Base-by-base conservation (phyloP, 352 stramenopile species). In the Elongisporangium anandrum region DNA sequence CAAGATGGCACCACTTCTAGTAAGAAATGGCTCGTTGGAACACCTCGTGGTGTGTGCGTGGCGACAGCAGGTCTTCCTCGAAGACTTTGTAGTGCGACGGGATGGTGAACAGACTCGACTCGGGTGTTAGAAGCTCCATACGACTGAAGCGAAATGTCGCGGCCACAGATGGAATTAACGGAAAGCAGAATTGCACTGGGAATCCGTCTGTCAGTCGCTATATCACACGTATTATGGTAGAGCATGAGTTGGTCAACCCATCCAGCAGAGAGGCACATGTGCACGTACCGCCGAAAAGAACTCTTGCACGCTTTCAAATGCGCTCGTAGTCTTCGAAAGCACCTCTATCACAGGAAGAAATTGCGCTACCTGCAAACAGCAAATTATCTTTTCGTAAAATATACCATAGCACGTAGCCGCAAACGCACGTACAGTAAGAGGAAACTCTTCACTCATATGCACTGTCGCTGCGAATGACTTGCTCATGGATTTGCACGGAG, bases 331-430 rank as follows among this genome's bases (percentile, higher is more conserved):
- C 61, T 85, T 88, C 17, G 80, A 86, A 0, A 88, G 65, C 47
- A 90, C 76, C 69, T 90, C 75, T 8, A 88, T 77, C 47, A 90
- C 70, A 0, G 80, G 80, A 21, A 88, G 61, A 52, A 90, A 90
- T 45, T 87, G 63, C 0, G 70, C 64, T 2, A 87, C 67, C 79
- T 88, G 50, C 2, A 61, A 68, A 26, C 29, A 47, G 34, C n/a
- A 23, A 48, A 19, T 3, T 21, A 50, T 2, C 22, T 59, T 19
- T 19, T 20, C 1, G 8, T 16, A 53, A 15, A 12, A 22, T 19
- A 34, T 9, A 8, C 5, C 26, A 16, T 39, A 39, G 5, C 34
- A 17, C 10, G 2, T 0, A 17, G 10, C 3, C 9, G 34, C 13
- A 12, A 2, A 48, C 3, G 10, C 20, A 71, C 72, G 48, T 50